A percentile compares a stretch with the other conserved stretches of the same genome.
phyloP scores from a whole-genome alignment of 805 yeast genomes.

The Kodamaea kaohsiungensis region DNA sequence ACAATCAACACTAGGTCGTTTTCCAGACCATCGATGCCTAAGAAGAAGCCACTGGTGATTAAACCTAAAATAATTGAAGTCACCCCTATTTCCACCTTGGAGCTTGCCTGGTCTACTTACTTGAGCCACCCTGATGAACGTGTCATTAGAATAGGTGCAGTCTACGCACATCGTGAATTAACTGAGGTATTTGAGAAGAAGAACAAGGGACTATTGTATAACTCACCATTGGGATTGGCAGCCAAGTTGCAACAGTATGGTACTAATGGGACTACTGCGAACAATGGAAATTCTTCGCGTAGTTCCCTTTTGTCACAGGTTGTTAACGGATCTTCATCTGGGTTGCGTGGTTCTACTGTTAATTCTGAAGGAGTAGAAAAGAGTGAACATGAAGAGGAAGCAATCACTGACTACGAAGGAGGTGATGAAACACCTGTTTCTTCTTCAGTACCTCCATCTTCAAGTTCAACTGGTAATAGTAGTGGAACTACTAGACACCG shows the following conservation, averaged over 20 bases:
- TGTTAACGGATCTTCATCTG: conserved; percentile 33
- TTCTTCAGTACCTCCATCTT: not conserved
- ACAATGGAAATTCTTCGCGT: conserved; percentile 13
- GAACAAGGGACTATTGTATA: conserved; percentile 56
- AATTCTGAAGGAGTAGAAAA: conserved; percentile 25
- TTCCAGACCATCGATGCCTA: conserved; percentile 13
- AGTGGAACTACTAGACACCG: conserved; percentile 5
- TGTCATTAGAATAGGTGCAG: conserved; percentile 56
- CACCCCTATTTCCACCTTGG: conserved; percentile 52
- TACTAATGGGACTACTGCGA: not conserved
- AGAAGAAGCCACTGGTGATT: conserved; percentile 14
- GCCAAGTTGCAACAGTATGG: conserved; percentile 21
- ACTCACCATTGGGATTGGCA: conserved; percentile 53
- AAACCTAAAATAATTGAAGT: conserved; percentile 36
- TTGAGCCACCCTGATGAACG: conserved; percentile 60
- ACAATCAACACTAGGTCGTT: conserved; percentile 39
- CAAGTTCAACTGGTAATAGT: not conserved
- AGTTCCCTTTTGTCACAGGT: conserved; percentile 37
- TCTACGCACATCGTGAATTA: conserved; percentile 41
- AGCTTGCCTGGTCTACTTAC: conserved; percentile 58
- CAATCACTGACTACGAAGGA: conserved; percentile 56
- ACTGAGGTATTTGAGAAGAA: conserved; percentile 58
- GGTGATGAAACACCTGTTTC: not conserved
- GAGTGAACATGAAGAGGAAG: conserved; percentile 59
- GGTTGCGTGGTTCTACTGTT: conserved; percentile 19